Base-by-base conservation (phyloP, 2,329 filamentous ascomycete genomes). In the Pseudogymnoascus sp. region DNA sequence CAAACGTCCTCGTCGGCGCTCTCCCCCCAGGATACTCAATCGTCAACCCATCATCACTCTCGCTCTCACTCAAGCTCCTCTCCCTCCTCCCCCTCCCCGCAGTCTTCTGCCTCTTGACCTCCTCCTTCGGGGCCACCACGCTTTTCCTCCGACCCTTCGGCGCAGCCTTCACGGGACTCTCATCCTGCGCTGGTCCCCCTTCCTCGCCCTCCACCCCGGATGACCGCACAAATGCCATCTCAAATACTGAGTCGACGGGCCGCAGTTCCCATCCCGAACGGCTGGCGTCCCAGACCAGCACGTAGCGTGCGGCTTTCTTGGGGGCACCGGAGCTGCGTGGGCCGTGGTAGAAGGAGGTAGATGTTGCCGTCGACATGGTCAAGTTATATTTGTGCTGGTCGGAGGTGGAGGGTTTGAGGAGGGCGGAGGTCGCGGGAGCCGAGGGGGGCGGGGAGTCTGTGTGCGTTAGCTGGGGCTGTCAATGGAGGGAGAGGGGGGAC, bases 221-320 rank as follows among this genome's bases (percentile, higher is more conserved):
- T 60, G 84, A 81, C 59, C 84, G 81, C 42, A 95, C 79, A 69
- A 82, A 84, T 31, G 83, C 82, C 87, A 96, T 92, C 70, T 91
- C 87, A 75, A 96, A 89, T 40, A 87, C 86, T n/a, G 87, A 88
- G 72, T 91, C 85, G 62, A 97, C 79, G 61, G 85, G 86, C 77
- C 97, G 91, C 62, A 97, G 81, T 28, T 94, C 85, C 68, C 94
- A 94, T 63, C 83, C 87, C 70, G 93, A 85, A 61, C 84, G 85
- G 16, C 80, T 78, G 7, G 87, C 81, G 74, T 96, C 90, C 71
- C 93, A 94, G 64, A 93, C 83, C 61, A 96, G 81, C 38, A 87
- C 82, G 70, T 84, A 87, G 71, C 86, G 81, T 14, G 59, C 33
- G 33, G 33, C 59, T 31, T 38, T 42, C 37, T 60, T 60, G 18